These are phyloP conservation scores for Hirschfeldia incana DNA, from an alignment of 345 rosid genomes.

Conservation along the genomic window DNA sequence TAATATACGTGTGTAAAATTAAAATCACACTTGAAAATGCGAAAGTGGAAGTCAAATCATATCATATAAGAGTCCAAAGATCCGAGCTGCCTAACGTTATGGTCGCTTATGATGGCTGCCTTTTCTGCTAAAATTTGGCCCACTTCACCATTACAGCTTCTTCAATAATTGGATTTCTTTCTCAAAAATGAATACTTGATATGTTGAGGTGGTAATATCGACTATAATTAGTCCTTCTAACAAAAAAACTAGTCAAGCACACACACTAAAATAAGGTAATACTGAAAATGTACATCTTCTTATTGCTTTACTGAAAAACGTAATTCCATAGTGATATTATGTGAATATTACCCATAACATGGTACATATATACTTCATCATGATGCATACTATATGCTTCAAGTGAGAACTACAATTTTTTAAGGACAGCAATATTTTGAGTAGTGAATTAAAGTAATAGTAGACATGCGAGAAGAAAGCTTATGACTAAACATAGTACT, in stretches of 20 bases:
- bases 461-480: neutral
- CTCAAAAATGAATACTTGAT: neutral
- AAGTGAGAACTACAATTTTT: neutral
- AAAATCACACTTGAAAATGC: slow-evolving; percentile 9
- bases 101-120: slow-evolving; percentile 42
- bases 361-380: neutral
- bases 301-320: neutral
- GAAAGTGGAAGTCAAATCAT: slow-evolving; percentile 13
- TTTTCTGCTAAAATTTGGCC: slow-evolving; percentile 29
- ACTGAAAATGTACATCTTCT: neutral
- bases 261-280: neutral
- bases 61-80: slow-evolving; percentile 18
- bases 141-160: slow-evolving; percentile 29
- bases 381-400: neutral
- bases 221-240: neutral
- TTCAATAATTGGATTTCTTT: slow-evolving; percentile 15
- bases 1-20: slow-evolving; percentile 7
- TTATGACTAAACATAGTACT: neutral
- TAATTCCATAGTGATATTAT: neutral
- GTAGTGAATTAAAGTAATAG: neutral
- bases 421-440: neutral
- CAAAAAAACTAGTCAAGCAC: neutral
- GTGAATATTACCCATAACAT: neutral
- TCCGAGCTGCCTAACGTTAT: slow-evolving; percentile 11
- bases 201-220: neutral